Conservation (phyloP, 208 protist species). For the Trypanosoma platydactyli region DNA sequence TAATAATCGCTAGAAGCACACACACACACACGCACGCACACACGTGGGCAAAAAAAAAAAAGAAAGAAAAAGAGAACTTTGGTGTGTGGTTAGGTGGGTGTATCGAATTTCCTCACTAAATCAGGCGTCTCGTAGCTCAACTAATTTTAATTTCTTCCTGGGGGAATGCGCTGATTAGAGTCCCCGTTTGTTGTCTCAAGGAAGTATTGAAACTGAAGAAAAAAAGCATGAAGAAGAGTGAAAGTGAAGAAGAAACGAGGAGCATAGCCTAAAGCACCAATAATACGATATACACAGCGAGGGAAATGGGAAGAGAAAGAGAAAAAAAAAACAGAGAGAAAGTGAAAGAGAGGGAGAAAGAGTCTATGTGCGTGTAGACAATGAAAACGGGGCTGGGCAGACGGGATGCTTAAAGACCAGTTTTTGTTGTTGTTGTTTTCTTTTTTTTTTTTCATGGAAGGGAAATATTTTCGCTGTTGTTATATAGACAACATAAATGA, state of each 20-base stretch:
- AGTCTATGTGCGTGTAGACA: neutral
- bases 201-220: neutral
- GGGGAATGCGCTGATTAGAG: too few relatives aligned
- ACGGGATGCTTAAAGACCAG: neutral
- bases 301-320: conserved; percentile 8
- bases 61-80: conserved; percentile 2
- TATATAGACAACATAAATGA: neutral
- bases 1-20: too few relatives aligned
- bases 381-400: neutral
- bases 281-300: conserved; percentile 19
- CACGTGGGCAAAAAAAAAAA: conserved; percentile 22
- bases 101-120: too few relatives aligned
- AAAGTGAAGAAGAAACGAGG: conserved; percentile 17
- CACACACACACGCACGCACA: too few relatives aligned
- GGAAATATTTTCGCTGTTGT: neutral
- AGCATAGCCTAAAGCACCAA: conserved; percentile 6
- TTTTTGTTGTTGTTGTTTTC: neutral
- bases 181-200: too few relatives aligned
- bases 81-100: too few relatives aligned
- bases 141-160: too few relatives aligned
- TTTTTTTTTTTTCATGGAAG: conserved; percentile 4
- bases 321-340: conserved; percentile 17
- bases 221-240: conserved; percentile 16
- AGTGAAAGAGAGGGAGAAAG: conserved; percentile 9
- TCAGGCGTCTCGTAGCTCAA: too few relatives aligned